Percentiles rank a stretch among this genome's conserved stretches.
Evolutionary conservation across 2,329 filamentous ascomycete species (phyloP).

Genomic region (Pyrenochaeta sp.): DNA sequence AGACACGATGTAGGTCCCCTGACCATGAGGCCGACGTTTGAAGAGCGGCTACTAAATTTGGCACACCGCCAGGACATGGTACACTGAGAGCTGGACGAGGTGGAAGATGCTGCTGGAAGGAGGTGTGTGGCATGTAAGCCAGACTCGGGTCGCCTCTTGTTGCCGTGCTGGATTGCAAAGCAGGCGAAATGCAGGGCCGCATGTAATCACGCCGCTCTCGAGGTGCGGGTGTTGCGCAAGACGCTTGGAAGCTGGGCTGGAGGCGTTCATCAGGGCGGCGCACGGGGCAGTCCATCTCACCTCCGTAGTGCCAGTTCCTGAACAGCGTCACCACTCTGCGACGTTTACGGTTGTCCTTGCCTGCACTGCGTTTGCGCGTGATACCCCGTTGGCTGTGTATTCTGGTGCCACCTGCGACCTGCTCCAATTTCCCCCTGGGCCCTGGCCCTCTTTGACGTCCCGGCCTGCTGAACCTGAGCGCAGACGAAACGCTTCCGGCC

Average conservation of each 20-base stretch:
- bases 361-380: slow-evolving; percentile 14
- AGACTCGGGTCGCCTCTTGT: slow-evolving; percentile 5
- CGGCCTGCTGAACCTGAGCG: slow-evolving; percentile 5
- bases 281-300: slow-evolving; percentile 5
- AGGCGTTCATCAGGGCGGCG: neutral
- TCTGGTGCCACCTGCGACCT: slow-evolving; percentile 1
- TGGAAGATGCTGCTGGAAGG: slow-evolving; percentile 10
- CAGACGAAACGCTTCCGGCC: slow-evolving; percentile 17
- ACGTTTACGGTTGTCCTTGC: slow-evolving; percentile 8
- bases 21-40: slow-evolving; percentile 27
- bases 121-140: slow-evolving; percentile 10
- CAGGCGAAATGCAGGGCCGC: slow-evolving; percentile 2
- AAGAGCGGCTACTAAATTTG: slow-evolving; percentile 28
- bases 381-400: slow-evolving; percentile 4
- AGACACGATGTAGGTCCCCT: slow-evolving; percentile 22
- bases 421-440: slow-evolving; percentile 4
- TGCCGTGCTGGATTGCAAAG: neutral
- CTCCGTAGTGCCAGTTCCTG: slow-evolving; percentile 9
- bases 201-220: neutral
- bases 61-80: slow-evolving; percentile 7
- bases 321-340: slow-evolving; percentile 15
- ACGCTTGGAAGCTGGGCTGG: neutral
- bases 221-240: slow-evolving; percentile 2
- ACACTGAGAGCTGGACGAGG: slow-evolving; percentile 1
- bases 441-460: slow-evolving; percentile 5